phyloP scores from a whole-genome alignment of 768 basidiomycete genomes.

The Boletus tomentosulus region DNA sequence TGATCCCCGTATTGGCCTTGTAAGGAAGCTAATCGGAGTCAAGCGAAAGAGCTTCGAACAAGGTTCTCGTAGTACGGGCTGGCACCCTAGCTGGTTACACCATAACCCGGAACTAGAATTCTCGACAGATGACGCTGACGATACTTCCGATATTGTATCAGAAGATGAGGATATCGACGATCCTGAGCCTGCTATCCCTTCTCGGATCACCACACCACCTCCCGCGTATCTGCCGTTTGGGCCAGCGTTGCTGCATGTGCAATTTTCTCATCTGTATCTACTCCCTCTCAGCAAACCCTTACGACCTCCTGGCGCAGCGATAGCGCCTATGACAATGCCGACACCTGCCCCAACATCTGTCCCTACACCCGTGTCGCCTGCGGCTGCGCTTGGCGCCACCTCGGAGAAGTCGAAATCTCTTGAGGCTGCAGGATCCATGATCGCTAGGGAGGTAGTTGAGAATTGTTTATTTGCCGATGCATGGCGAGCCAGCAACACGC shows the following conservation, averaged over 20 bases:
- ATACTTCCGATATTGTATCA: constrained; percentile 38
- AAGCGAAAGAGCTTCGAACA: constrained; percentile 58
- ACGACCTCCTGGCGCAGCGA: constrained; percentile 52
- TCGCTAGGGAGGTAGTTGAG: constrained; percentile 70
- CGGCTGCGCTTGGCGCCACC: constrained; percentile 58
- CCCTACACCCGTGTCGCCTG: constrained; percentile 83
- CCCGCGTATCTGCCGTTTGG: constrained; percentile 71
- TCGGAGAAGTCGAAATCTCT: constrained; percentile 65
- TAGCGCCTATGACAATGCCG: constrained; percentile 42
- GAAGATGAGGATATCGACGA: constrained; percentile 39
- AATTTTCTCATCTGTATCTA: constrained; percentile 61
- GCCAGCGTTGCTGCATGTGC: constrained; percentile 60
- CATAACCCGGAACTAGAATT: constrained; percentile 47
- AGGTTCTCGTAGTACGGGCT: constrained; percentile 32
- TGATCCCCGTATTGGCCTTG: constrained; percentile 67
- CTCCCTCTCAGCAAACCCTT: constrained; percentile 61
- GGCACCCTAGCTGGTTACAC: constrained; percentile 41
- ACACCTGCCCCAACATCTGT: constrained; percentile 47
- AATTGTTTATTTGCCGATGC: constrained; percentile 65
- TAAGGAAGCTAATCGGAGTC: constrained; percentile 62
- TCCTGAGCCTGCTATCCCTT: constrained; percentile 24
- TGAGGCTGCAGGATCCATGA: constrained; percentile 58
- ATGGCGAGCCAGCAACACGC: constrained; percentile 47
- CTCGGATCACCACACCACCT: constrained; percentile 65
- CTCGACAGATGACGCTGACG: constrained; percentile 32